Conservation (phyloP, 176 grass and related monocot species). For the Metroxylon sagu region DNA sequence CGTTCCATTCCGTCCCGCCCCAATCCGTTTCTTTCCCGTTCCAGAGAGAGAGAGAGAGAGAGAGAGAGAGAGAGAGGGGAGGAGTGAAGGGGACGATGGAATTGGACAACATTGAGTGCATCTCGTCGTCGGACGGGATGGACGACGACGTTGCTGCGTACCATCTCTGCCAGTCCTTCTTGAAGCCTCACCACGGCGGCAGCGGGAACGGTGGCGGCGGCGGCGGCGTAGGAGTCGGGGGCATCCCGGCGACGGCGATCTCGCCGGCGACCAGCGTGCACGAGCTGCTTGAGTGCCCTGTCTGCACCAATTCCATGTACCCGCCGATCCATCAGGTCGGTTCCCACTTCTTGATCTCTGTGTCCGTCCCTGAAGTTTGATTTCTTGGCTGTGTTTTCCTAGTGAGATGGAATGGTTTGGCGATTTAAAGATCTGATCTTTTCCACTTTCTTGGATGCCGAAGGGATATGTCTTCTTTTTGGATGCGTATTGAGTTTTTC, state of each 20-base stretch:
- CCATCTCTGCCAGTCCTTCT: constrained; percentile 31
- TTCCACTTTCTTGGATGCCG: too few relatives aligned
- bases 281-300: constrained; percentile 94
- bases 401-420: background rate
- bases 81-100: constrained; percentile 32
- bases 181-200: constrained; percentile 27
- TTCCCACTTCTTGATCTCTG: constrained; percentile 2
- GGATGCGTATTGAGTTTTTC: too few relatives aligned
- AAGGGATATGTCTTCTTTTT: too few relatives aligned
- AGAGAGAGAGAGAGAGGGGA: background rate
- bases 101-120: constrained; percentile 58
- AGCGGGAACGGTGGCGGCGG: background rate
- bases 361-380: constrained; percentile 2
- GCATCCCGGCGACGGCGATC: background rate
- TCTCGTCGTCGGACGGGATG: constrained; percentile 52
- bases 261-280: constrained; percentile 55
- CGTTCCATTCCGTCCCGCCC: too few relatives aligned
- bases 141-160: constrained; percentile 33
- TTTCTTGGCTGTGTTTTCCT: constrained; percentile 11
- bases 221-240: background rate
- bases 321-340: constrained; percentile 70
- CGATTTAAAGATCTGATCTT: too few relatives aligned
- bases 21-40: too few relatives aligned
- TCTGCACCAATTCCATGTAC: constrained; percentile 98
- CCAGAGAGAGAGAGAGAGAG: too few relatives aligned